A percentile compares a stretch with the other conserved stretches of the same genome.
Evolutionary conservation across 2,329 filamentous ascomycete species (phyloP).

Genomic region (Exophiala bonariae): DNA sequence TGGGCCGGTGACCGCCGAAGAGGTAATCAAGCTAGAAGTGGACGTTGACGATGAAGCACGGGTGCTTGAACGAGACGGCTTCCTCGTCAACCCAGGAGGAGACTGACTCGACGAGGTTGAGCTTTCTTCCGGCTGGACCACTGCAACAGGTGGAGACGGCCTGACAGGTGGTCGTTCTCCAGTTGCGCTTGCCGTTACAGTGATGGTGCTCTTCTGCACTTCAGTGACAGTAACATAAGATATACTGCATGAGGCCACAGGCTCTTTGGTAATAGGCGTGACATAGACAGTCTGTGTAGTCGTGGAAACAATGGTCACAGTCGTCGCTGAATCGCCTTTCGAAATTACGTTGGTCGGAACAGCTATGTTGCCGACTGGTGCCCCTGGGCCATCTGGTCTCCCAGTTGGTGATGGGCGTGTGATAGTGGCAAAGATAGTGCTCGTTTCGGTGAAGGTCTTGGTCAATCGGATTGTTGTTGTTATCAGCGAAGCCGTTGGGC

Average conservation of each 20-base stretch:
- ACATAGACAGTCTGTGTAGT: slow-evolving; percentile 18
- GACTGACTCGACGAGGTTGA: neutral
- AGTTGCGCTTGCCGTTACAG: slow-evolving; percentile 14
- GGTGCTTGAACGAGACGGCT: neutral
- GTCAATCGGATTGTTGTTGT: slow-evolving; percentile 21
- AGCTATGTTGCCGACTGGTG: slow-evolving; percentile 16
- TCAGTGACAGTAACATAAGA: slow-evolving; percentile 20
- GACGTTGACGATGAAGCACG: neutral
- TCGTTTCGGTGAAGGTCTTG: slow-evolving; percentile 16
- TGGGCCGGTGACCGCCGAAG: neutral
- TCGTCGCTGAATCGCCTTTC: slow-evolving; percentile 6
- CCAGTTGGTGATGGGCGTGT: slow-evolving; percentile 10
- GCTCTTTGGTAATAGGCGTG: slow-evolving; percentile 4
- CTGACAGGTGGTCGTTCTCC: slow-evolving; percentile 3
- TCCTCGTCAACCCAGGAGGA: neutral
- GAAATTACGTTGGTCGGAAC: slow-evolving; percentile 1
- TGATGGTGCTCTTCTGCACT: slow-evolving; percentile 20
- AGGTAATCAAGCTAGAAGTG: slow-evolving; percentile 3
- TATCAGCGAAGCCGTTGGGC: slow-evolving; percentile 19
- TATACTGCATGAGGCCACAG: slow-evolving; percentile 12
- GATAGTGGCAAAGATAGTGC: slow-evolving; percentile 22
- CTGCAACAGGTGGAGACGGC: slow-evolving; percentile 6
- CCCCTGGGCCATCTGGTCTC: slow-evolving; percentile 2
- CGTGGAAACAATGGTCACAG: slow-evolving; percentile 15
- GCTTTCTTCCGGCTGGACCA: slow-evolving; percentile 3